Evolutionary conservation across 306 rosid genomes (phyloP).

Genomic region (Ammopiptanthus mongolicus): DNA sequence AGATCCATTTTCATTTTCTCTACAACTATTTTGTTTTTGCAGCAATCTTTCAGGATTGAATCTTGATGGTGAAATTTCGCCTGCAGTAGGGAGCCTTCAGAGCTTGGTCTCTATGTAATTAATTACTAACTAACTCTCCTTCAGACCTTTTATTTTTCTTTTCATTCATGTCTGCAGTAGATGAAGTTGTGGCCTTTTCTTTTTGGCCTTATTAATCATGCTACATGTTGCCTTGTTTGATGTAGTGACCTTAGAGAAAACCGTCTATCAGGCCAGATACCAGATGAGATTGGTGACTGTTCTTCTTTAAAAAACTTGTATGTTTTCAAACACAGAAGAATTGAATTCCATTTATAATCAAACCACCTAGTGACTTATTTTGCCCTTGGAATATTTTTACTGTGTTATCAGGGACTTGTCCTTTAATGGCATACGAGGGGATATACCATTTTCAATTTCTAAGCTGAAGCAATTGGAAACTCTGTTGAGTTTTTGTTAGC

Average conservation of each 20-base stretch:
- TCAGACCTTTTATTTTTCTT: background rate
- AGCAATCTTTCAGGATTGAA: constrained; percentile 85
- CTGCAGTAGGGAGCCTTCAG: constrained; percentile 75
- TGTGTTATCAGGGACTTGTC: constrained; percentile 58
- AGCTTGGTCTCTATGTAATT: constrained; percentile 73
- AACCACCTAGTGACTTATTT: background rate
- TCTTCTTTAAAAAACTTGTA: constrained; percentile 63
- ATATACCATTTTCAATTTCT: constrained; percentile 90
- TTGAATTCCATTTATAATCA: background rate
- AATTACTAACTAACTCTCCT: background rate
- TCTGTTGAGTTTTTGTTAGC: constrained; percentile 61
- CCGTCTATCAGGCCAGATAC: constrained; percentile 89
- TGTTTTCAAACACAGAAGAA: constrained; percentile 18
- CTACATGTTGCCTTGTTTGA: constrained; percentile 6
- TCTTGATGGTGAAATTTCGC: constrained; percentile 93
- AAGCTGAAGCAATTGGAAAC: constrained; percentile 81
- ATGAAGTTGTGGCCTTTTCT: background rate
- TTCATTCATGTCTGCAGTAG: background rate
- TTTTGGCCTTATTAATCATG: background rate
- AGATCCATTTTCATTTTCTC: background rate
- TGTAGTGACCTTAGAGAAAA: constrained; percentile 76
- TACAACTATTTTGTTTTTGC: background rate
- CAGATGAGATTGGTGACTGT: constrained; percentile 99
- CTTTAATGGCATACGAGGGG: constrained; percentile 76
- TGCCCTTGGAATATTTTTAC: background rate